Percentiles rank a stretch among this genome's conserved stretches.
phyloP scores from a whole-genome alignment of 2,329 filamentous ascomycete species.

The Colletotrichum sp. region DNA sequence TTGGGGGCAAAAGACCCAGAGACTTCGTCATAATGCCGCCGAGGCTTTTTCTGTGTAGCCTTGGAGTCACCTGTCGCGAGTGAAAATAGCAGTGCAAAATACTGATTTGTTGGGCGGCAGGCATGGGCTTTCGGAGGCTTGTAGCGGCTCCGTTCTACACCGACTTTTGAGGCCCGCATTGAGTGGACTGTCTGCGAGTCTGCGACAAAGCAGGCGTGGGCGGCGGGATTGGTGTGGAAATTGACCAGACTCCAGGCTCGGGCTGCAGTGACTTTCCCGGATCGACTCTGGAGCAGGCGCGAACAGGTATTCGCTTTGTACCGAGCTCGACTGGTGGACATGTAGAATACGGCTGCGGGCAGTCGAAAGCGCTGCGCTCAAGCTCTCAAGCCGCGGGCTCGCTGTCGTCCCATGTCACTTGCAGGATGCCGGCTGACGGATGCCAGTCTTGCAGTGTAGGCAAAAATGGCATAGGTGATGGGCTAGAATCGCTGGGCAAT shows the following conservation, averaged over 20 bases:
- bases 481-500: constrained; percentile 12
- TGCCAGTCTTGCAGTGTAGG: background rate
- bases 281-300: background rate
- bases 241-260: background rate
- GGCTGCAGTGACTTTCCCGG: constrained; percentile 1
- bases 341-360: background rate
- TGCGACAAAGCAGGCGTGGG: constrained; percentile 13
- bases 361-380: background rate
- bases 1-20: background rate
- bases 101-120: constrained; percentile 18
- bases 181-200: constrained; percentile 19
- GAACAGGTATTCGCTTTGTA: constrained; percentile 2
- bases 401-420: constrained; percentile 20
- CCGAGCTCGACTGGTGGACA: background rate
- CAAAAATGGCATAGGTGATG: background rate
- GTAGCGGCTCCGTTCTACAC: constrained; percentile 19
- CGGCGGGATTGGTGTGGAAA: constrained; percentile 6
- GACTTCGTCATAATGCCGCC: constrained; percentile 8
- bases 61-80: background rate
- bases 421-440: constrained; percentile 16
- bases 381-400: background rate
- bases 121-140: constrained; percentile 9
- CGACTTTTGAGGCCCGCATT: constrained; percentile 24
- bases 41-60: background rate
- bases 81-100: background rate